Evolutionary conservation across 2,329 filamentous ascomycete species (phyloP), one percentile per base, ranked within the genome.

Genomic region (Domatiomyces globalis): DNA sequence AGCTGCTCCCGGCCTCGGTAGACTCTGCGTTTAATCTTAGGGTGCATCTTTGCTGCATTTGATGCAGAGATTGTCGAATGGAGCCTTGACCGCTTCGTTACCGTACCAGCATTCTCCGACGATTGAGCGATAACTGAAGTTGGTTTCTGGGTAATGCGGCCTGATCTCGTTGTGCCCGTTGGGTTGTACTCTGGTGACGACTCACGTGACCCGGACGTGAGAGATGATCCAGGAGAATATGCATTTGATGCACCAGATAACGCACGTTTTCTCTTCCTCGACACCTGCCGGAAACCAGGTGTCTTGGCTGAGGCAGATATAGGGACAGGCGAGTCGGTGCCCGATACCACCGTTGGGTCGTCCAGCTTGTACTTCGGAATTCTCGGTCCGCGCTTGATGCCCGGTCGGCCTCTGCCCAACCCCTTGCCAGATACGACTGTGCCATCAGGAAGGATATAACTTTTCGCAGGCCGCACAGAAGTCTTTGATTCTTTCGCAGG

Each of bases 121-220:
- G 69, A 67, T 51, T 75, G 70, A 68, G 5, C 76, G 68, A 48
- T 83, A 79, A 57, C 83, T 74, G 68, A 80, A 80, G 55, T 76
- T 70, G 53, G 79, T 69, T 45, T 84, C 79, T 67, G 80, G 36
- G 87, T 77, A 53, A 82, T 79, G 55, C 85, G 78, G 39, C 85
- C 85, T 18, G 84, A 89, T 63, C 87, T 85, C 8, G 85, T 88
- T 63, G 78, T 81, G 2, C 78, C 75, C 17, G 78, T 69, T 5
- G 58, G 57, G 7, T 76, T 76, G 56, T 77, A 73, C 46, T 73
- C 65, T 39, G 67, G 68, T 9, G 69, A 69, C 2, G 68, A 66
- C 50, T 65, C 64, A 54, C 68, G 65, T 4, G 67, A 67, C 53
- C 61, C 64, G n/a, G 66, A 63, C 1, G 52, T 12, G 29, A n/a